Conservation (phyloP, 2,329 filamentous ascomycete genomes). For the Scytalidium sp. region DNA sequence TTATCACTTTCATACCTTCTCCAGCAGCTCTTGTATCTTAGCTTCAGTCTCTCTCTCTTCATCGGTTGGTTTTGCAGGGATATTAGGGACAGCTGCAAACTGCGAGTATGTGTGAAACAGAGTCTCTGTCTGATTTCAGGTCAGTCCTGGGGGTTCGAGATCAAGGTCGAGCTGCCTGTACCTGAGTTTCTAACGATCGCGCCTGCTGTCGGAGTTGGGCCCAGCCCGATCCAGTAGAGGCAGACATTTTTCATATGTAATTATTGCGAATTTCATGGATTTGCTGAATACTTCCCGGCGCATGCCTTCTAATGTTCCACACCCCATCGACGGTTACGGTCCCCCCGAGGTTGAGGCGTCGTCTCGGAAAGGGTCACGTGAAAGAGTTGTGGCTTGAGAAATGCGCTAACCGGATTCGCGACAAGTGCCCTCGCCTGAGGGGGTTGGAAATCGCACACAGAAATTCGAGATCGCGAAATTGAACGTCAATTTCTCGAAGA, state of each 20-base stretch:
- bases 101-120: conserved; percentile 86
- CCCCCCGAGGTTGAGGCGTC: background rate
- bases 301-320: background rate
- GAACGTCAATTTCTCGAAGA: conserved; percentile 13
- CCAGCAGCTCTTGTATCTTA: conserved; percentile 79
- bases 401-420: background rate
- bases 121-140: conserved; percentile 67
- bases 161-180: conserved; percentile 36
- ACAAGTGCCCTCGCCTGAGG: background rate
- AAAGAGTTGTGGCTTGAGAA: background rate
- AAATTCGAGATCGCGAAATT: conserved; percentile 2
- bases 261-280: background rate
- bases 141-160: conserved; percentile 11
- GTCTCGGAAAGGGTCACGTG: background rate
- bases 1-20: conserved; percentile 58
- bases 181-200: conserved; percentile 84
- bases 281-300: background rate
- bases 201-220: conserved; percentile 92
- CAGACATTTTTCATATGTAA: conserved; percentile 17
- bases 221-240: conserved; percentile 60
- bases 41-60: conserved; percentile 78
- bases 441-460: background rate
- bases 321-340: background rate
- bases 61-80: conserved; percentile 78
- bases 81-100: conserved; percentile 75